Percentiles rank a stretch among this genome's conserved stretches.
Evolutionary conservation across 1,284 basidiomycete species (phyloP).

Genomic region (Macrocystidia cucumis): DNA sequence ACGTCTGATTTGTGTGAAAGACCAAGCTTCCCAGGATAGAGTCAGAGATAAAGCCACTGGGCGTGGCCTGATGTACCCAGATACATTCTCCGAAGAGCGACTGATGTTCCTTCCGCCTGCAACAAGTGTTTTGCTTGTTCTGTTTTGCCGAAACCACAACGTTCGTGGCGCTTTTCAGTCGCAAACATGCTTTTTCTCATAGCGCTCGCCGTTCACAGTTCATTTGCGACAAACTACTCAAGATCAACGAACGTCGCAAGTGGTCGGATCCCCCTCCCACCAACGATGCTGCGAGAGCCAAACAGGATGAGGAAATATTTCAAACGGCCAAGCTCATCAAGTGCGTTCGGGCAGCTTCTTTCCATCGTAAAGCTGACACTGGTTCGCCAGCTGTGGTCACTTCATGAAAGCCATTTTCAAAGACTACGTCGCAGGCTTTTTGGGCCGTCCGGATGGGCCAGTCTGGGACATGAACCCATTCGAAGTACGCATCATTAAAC

Average conservation of each 20-base stretch:
- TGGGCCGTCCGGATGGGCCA: slow-evolving; percentile 63
- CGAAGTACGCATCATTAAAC: slow-evolving; percentile 33
- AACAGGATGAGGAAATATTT: slow-evolving; percentile 82
- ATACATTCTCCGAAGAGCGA: slow-evolving; percentile 72
- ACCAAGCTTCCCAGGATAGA: slow-evolving; percentile 51
- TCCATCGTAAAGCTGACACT: too few species aligned
- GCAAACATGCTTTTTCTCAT: slow-evolving; percentile 2
- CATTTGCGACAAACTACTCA: slow-evolving; percentile 69
- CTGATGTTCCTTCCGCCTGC: slow-evolving; percentile 78
- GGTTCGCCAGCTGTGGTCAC: slow-evolving; percentile 8
- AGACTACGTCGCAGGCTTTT: slow-evolving; percentile 70
- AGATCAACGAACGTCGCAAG: slow-evolving; percentile 69
- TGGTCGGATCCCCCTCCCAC: slow-evolving; percentile 42
- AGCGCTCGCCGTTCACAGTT: slow-evolving; percentile 38
- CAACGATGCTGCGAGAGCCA: slow-evolving; percentile 25
- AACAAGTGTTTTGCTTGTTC: slow-evolving; percentile 61
- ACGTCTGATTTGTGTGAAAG: too few species aligned
- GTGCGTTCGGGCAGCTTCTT: slow-evolving; percentile 65
- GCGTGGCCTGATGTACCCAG: slow-evolving; percentile 58
- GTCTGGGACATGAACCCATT: slow-evolving; percentile 67
- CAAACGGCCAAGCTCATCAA: slow-evolving; percentile 74
- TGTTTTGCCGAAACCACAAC: slow-evolving; percentile 86
- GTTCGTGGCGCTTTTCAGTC: slow-evolving; percentile 29
- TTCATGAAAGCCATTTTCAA: slow-evolving; percentile 47
- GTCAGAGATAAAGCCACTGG: slow-evolving; percentile 59